phyloP scores from a whole-genome alignment of 441 rosid species.

The Aquilaria agallochum region DNA sequence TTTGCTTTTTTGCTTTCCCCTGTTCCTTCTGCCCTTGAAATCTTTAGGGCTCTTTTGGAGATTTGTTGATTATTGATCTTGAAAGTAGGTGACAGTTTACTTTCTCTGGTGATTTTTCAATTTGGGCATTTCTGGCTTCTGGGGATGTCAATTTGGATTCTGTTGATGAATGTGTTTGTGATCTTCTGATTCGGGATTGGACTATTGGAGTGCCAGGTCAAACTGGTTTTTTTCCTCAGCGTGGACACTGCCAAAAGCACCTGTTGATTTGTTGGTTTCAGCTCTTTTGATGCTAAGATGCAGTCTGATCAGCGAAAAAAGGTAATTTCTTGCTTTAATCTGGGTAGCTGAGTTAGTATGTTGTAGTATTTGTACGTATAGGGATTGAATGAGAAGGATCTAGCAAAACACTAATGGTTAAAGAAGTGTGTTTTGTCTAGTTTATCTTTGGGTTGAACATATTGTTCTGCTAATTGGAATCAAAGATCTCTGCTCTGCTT shows the following conservation, averaged over 20 bases:
- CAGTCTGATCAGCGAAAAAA: slow-evolving; percentile 88
- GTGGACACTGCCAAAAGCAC: slow-evolving; percentile 9
- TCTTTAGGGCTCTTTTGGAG: slow-evolving; percentile 17
- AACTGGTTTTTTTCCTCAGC: slow-evolving; percentile 3
- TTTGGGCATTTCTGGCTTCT: slow-evolving; percentile 13
- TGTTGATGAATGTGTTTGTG: slow-evolving; percentile 10
- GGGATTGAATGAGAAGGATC: not conserved
- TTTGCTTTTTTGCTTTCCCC: not conserved
- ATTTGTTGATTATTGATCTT: slow-evolving; percentile 20
- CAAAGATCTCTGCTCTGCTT: slow-evolving; percentile 3
- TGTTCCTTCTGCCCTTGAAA: not conserved
- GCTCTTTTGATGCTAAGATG: slow-evolving; percentile 63
- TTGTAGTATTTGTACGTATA: not conserved
- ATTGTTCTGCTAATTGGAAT: slow-evolving; percentile 4
- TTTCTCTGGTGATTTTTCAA: slow-evolving; percentile 11
- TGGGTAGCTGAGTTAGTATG: not conserved
- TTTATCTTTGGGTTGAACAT: not conserved
- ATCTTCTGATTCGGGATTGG: slow-evolving; percentile 20
- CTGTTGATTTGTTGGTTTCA: slow-evolving; percentile 20
- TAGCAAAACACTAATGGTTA: not conserved
- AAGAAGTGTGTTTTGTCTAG: no score
- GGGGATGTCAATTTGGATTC: slow-evolving; percentile 16
- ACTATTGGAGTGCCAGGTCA: slow-evolving; percentile 17
- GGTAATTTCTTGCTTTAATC: slow-evolving; percentile 29
- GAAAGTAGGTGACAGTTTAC: slow-evolving; percentile 10